These are phyloP conservation scores for Rhizopogon salebrosus DNA, from an alignment of 768 basidiomycete species.

Conservation along the genomic window DNA sequence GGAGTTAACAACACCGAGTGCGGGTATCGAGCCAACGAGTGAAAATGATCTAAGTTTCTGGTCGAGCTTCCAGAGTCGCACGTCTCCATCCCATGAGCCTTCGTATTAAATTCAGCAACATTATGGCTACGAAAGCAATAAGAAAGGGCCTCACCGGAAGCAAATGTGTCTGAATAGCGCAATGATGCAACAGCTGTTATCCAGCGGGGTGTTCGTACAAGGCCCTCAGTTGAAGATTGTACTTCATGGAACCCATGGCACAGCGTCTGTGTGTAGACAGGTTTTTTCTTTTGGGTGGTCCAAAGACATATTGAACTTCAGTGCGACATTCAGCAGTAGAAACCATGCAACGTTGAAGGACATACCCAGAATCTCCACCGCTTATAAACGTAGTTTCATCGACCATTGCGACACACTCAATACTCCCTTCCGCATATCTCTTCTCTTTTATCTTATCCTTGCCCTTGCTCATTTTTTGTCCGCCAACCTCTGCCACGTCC, in stretches of 20 bases:
- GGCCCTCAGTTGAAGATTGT: slow-evolving; percentile 67
- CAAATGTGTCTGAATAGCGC: slow-evolving; percentile 87
- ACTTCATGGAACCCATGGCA: slow-evolving; percentile 83
- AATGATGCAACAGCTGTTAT: slow-evolving; percentile 80
- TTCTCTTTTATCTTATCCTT: slow-evolving; percentile 34
- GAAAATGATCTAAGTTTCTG: slow-evolving; percentile 72
- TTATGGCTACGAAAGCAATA: not conserved
- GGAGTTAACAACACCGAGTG: slow-evolving; percentile 83
- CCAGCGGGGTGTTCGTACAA: slow-evolving; percentile 81
- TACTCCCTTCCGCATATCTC: slow-evolving; percentile 79
- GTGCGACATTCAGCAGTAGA: slow-evolving; percentile 2
- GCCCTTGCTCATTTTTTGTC: slow-evolving; percentile 26
- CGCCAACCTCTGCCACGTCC: slow-evolving; percentile 28
- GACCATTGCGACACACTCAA: slow-evolving; percentile 91
- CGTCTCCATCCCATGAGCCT: slow-evolving; percentile 93
- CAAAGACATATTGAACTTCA: slow-evolving; percentile 81
- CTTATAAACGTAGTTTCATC: slow-evolving; percentile 91
- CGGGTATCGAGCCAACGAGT: slow-evolving; percentile 56
- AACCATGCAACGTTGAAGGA: slow-evolving; percentile 12
- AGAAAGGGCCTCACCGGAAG: slow-evolving; percentile 56
- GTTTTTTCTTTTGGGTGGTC: slow-evolving; percentile 92
- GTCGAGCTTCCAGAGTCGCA: slow-evolving; percentile 91
- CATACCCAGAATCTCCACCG: slow-evolving; percentile 95
- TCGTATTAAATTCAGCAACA: slow-evolving; percentile 2
- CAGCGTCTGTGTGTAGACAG: slow-evolving; percentile 78